Percentiles rank a stretch among this genome's conserved stretches.
Conservation (phyloP, 1,284 basidiomycete species). For the Rhodotorula glutinis region DNA sequence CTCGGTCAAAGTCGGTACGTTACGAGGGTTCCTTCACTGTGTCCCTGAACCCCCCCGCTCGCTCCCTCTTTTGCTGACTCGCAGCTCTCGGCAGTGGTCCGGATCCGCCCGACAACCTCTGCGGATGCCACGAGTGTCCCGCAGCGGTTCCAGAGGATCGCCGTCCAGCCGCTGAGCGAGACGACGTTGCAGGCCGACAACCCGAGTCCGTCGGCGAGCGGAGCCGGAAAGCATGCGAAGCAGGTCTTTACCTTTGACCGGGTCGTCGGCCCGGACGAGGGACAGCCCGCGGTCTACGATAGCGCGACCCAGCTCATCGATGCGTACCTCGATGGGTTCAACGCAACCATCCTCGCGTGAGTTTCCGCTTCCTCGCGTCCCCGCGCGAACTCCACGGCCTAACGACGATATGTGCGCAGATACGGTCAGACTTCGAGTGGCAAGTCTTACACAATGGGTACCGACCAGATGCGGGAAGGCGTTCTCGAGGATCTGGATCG, state of each 20-base stretch:
- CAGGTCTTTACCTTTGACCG: constrained; percentile 91
- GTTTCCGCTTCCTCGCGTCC: background rate
- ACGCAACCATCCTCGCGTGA: constrained; percentile 89
- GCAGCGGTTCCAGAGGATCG: constrained; percentile 83
- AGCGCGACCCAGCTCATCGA: constrained; percentile 81
- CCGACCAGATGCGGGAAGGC: constrained; percentile 77
- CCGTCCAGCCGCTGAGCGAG: constrained; percentile 65
- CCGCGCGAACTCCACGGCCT: background rate
- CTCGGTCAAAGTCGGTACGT: constrained; percentile 41
- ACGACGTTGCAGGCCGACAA: constrained; percentile 64
- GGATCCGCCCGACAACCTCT: constrained; percentile 80
- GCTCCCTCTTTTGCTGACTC: constrained; percentile 4
- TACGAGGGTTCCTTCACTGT: constrained; percentile 6
- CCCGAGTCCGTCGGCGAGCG: constrained; percentile 48
- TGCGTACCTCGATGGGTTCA: constrained; percentile 91
- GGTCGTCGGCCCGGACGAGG: constrained; percentile 76
- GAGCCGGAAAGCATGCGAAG: constrained; percentile 55
- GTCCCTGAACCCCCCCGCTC: constrained; percentile 2
- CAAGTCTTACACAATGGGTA: constrained; percentile 92
- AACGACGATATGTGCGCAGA: background rate
- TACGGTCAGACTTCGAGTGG: constrained; percentile 97
- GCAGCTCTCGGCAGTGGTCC: constrained; percentile 63
- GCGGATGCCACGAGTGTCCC: constrained; percentile 72
- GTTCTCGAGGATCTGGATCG: constrained; percentile 58
- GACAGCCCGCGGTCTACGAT: constrained; percentile 80